Conservation (phyloP, 2,329 filamentous ascomycete genomes). For the Grosmannia clavigera region DNA sequence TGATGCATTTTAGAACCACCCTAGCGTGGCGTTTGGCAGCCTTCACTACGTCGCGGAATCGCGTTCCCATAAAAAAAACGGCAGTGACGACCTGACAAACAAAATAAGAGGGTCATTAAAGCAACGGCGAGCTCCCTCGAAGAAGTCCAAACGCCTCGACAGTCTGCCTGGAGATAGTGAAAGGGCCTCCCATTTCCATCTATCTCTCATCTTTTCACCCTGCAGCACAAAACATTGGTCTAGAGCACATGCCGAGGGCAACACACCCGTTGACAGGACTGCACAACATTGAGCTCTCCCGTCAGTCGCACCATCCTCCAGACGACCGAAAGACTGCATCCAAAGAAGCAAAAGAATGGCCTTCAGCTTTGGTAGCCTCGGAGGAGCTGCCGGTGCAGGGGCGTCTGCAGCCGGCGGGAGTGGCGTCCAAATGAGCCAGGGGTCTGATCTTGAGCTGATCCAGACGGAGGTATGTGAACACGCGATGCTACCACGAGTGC, state of each 20-base stretch:
- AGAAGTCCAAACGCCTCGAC: background rate
- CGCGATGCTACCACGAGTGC: background rate
- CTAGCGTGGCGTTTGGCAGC: background rate
- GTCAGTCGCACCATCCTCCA: background rate
- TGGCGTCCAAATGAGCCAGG: slow-evolving; percentile 27
- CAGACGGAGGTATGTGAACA: slow-evolving; percentile 58
- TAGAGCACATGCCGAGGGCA: background rate
- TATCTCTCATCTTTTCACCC: background rate
- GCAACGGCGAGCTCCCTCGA: background rate
- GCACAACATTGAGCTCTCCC: background rate
- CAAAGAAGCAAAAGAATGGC: slow-evolving; percentile 35
- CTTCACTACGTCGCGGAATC: slow-evolving; percentile 4
- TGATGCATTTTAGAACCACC: background rate
- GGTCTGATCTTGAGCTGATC: slow-evolving; percentile 62
- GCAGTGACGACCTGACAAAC: background rate
- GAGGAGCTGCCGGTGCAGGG: slow-evolving; percentile 29
- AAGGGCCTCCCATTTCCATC: background rate
- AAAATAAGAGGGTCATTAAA: background rate
- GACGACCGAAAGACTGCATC: background rate
- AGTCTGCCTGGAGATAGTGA: background rate
- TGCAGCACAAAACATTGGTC: background rate
- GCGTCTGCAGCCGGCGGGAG: slow-evolving; percentile 26
- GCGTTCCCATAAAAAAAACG: slow-evolving; percentile 3
- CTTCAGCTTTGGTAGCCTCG: slow-evolving; percentile 45
- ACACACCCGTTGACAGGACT: background rate